phyloP scores from a whole-genome alignment of 2,329 filamentous ascomycete species.

The Westerdykella aurantiaca region DNA sequence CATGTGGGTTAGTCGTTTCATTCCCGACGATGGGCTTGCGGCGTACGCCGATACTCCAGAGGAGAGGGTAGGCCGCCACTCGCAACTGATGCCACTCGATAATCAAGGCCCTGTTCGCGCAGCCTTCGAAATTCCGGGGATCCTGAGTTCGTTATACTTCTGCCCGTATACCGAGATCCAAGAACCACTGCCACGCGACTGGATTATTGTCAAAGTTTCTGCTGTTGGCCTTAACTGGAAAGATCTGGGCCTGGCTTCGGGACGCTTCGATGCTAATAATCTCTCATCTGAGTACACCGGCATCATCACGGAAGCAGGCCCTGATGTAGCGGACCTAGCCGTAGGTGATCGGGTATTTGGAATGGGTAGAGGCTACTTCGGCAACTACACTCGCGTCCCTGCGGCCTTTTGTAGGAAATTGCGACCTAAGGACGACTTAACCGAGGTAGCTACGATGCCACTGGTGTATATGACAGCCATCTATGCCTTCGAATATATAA shows the following conservation, averaged over 20 bases:
- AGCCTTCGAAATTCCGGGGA: conserved; percentile 13
- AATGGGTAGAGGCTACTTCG: conserved; percentile 19
- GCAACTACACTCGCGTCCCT: conserved; percentile 9
- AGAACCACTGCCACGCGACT: conserved; percentile 11
- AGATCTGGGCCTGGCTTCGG: conserved; percentile 12
- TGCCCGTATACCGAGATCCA: conserved; percentile 4
- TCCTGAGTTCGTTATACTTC: conserved; percentile 19
- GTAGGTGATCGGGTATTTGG: conserved; percentile 19
- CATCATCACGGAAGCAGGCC: conserved; percentile 9
- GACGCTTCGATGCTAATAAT: conserved; percentile 11
- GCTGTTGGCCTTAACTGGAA: conserved; percentile 20
- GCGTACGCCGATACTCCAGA: no score
- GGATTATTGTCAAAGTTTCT: conserved; percentile 10
- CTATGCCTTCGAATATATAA: conserved; percentile 13
- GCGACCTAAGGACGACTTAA: conserved; percentile 21
- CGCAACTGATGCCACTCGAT: conserved; percentile 1
- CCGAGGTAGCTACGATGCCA: conserved; percentile 23
- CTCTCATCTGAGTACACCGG: conserved; percentile 13
- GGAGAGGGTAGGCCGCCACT: no score
- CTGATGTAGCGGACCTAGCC: conserved; percentile 5
- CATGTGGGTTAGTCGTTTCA: no score
- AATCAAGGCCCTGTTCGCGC: conserved; percentile 1
- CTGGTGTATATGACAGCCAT: conserved; percentile 18
- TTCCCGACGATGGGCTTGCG: no score
- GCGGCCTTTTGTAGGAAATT: conserved; percentile 4